A percentile compares a stretch with the other conserved stretches of the same genome.
phyloP scores from a whole-genome alignment of 805 yeast species.

The Nakazawaea siamensis region DNA sequence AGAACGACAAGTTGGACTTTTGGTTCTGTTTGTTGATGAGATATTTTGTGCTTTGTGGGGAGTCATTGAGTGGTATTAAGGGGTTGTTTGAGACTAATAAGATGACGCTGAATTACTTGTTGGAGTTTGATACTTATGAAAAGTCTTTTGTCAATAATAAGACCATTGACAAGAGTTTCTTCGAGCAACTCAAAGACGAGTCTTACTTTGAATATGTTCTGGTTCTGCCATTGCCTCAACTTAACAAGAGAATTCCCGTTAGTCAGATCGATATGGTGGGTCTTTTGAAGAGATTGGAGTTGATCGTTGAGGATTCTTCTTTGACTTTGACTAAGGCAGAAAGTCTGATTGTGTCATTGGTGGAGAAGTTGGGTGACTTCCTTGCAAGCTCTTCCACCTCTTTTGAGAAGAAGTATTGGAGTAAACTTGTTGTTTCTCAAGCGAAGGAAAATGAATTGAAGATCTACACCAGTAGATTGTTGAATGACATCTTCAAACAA shows the following conservation, averaged over 20 bases:
- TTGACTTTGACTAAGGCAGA: slow-evolving; percentile 17
- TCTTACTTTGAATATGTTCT: slow-evolving; percentile 29
- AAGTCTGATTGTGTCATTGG: slow-evolving; percentile 24
- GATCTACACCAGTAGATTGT: slow-evolving; percentile 20
- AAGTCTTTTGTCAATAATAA: slow-evolving; percentile 2
- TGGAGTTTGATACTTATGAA: slow-evolving; percentile 8
- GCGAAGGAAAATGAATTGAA: slow-evolving; percentile 14
- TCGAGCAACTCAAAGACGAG: slow-evolving; percentile 11
- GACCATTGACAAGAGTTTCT: slow-evolving; percentile 1
- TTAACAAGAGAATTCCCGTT: slow-evolving; percentile 31
- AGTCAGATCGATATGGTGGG: slow-evolving; percentile 41
- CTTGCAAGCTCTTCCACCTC: slow-evolving; percentile 8
- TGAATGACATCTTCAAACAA: slow-evolving; percentile 29
- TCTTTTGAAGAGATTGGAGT: slow-evolving; percentile 29
- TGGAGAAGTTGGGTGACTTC: slow-evolving; percentile 40
- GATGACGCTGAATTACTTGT: slow-evolving; percentile 3
- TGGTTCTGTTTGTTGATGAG: slow-evolving; percentile 48
- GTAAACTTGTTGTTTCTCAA: slow-evolving; percentile 13
- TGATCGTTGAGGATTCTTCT: slow-evolving; percentile 19
- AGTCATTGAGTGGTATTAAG: slow-evolving; percentile 28
- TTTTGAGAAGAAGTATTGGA: slow-evolving; percentile 21
- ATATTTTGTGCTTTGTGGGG: slow-evolving; percentile 50
- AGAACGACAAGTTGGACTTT: slow-evolving; percentile 21
- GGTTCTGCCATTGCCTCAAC: slow-evolving; percentile 19
- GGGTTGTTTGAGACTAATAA: slow-evolving; percentile 8